A percentile compares a stretch with the other conserved stretches of the same genome.
Conservation (phyloP, 1,284 basidiomycete genomes). For the Fomitopsis schrenkii region DNA sequence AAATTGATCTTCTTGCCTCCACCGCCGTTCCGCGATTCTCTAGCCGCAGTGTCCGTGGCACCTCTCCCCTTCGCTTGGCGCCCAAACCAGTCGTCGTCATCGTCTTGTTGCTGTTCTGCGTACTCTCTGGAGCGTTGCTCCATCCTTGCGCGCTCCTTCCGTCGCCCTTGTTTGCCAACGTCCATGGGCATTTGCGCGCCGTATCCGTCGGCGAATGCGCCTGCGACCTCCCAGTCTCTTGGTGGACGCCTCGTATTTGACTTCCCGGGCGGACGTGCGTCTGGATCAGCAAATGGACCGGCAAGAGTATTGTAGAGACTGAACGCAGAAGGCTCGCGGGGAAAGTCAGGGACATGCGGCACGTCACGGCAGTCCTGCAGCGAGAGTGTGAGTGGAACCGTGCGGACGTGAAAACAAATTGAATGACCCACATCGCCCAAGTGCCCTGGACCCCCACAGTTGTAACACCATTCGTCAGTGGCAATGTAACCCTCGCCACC, state of each 20-base stretch:
- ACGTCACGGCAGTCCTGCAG: constrained; percentile 67
- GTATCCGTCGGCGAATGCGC: constrained; percentile 37
- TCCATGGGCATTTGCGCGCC: constrained; percentile 46
- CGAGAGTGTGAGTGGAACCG: background rate
- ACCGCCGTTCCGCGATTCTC: constrained; percentile 6
- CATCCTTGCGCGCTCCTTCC: constrained; percentile 55
- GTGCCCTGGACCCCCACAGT: constrained; percentile 78
- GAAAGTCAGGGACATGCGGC: constrained; percentile 43
- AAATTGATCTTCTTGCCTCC: constrained; percentile 35
- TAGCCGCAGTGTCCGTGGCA: background rate
- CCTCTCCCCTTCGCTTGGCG: constrained; percentile 9
- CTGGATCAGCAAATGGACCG: constrained; percentile 69
- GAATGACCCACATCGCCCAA: constrained; percentile 74
- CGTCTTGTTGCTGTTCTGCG: constrained; percentile 39
- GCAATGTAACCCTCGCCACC: constrained; percentile 79
- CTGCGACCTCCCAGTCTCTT: constrained; percentile 26
- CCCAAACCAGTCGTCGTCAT: constrained; percentile 62
- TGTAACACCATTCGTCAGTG: constrained; percentile 82
- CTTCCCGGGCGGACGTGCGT: constrained; percentile 13
- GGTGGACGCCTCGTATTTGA: constrained; percentile 18
- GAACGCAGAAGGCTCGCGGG: constrained; percentile 72
- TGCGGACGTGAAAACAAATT: background rate
- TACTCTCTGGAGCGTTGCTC: constrained; percentile 45
- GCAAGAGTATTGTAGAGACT: constrained; percentile 60
- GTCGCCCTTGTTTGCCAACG: constrained; percentile 60